phyloP scores from a whole-genome alignment of 202 grass and related monocot genomes.

The Bolboschoenoplectus hybrid region DNA sequence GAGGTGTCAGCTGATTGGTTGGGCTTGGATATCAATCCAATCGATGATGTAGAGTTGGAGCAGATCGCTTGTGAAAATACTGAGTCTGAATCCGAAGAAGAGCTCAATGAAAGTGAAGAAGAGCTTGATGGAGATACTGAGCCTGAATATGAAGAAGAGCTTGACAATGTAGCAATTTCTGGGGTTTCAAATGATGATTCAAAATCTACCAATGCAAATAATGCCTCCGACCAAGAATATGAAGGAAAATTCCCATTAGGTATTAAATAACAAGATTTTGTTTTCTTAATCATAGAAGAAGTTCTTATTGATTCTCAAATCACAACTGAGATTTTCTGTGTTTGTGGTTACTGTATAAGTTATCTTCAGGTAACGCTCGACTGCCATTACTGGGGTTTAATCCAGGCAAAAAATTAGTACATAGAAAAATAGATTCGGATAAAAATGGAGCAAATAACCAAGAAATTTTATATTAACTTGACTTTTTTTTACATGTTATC shows the following conservation, averaged over 20 bases:
- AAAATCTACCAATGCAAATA: not conserved
- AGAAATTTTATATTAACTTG: not conserved
- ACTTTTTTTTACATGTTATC: not conserved
- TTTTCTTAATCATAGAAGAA: conserved; percentile 9
- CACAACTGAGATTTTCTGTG: not conserved
- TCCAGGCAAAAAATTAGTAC: not conserved
- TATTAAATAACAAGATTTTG: not conserved
- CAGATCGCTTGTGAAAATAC: not conserved
- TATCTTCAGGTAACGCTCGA: not conserved
- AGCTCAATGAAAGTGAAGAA: not conserved
- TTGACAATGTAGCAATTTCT: not conserved
- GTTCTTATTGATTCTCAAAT: conserved; percentile 9
- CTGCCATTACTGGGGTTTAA: not conserved
- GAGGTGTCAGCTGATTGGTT: conserved; percentile 37
- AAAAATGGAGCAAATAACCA: not conserved
- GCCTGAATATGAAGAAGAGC: not conserved
- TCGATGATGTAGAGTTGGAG: not conserved
- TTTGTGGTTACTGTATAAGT: not conserved
- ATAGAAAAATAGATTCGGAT: not conserved
- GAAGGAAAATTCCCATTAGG: conserved; percentile 6
- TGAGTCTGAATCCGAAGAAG: not conserved
- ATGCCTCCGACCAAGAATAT: not conserved
- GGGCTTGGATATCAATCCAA: conserved; percentile 24
- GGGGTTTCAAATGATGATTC: not conserved
- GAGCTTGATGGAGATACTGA: not conserved